A percentile compares a stretch with the other conserved stretches of the same genome.
These are phyloP conservation scores for Blastomyces gilchristii DNA, from an alignment of 2,329 filamentous ascomycete genomes.

Conservation along the genomic window DNA sequence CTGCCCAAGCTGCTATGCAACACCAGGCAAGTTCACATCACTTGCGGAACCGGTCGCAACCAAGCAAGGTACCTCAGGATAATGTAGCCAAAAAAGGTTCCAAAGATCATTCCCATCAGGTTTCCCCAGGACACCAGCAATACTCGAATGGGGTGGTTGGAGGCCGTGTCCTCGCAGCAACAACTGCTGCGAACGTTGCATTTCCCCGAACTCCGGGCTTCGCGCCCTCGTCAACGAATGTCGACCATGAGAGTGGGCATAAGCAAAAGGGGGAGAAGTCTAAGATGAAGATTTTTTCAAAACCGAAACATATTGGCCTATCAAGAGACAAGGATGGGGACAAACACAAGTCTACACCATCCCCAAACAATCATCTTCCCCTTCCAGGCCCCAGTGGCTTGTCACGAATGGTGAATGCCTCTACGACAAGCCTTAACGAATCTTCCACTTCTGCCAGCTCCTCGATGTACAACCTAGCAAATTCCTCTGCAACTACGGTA, in stretches of 20 bases:
- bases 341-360: conserved; percentile 46
- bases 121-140: conserved; percentile 20
- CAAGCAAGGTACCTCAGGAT: conserved; percentile 36
- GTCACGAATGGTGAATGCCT: conserved; percentile 48
- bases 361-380: conserved; percentile 47
- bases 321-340: conserved; percentile 50
- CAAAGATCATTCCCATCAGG: conserved; percentile 27
- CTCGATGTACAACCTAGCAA: conserved; percentile 52
- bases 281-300: conserved; percentile 60
- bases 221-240: conserved; percentile 15
- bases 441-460: conserved; percentile 43
- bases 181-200: conserved; percentile 52
- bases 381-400: conserved; percentile 43
- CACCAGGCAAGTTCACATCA: conserved; percentile 32
- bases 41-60: conserved; percentile 47
- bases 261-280: conserved; percentile 51
- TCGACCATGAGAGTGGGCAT: conserved; percentile 13
- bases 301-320: conserved; percentile 54
- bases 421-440: conserved; percentile 50
- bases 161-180: conserved; percentile 45
- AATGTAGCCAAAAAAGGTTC: conserved; percentile 23
- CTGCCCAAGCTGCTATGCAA: conserved; percentile 57
- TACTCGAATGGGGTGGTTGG: conserved; percentile 45
- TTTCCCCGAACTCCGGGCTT: conserved; percentile 45
- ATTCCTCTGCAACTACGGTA: conserved; percentile 52